phyloP scores from a whole-genome alignment of 2,329 filamentous ascomycete genomes.

The Exophiala sp. region DNA sequence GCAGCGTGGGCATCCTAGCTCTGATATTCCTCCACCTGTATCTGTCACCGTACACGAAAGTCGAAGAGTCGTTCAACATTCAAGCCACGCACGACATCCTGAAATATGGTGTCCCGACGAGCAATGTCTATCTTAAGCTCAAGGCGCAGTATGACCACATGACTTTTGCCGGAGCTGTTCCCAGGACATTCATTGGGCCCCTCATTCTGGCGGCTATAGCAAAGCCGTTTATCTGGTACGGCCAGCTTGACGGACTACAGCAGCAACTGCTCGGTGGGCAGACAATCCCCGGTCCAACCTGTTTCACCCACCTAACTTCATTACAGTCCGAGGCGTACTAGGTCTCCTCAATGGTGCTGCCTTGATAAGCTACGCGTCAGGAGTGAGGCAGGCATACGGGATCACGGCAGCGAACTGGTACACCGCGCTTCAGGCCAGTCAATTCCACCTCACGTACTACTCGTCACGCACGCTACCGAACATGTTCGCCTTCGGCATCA shows the following conservation, averaged over 20 bases:
- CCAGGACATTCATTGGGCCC: constrained; percentile 83
- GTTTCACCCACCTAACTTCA: not conserved
- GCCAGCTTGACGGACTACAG: constrained; percentile 52
- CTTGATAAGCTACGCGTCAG: constrained; percentile 63
- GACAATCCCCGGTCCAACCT: not conserved
- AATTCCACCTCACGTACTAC: constrained; percentile 94
- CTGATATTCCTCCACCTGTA: constrained; percentile 67
- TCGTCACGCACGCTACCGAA: constrained; percentile 88
- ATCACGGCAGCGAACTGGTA: constrained; percentile 71
- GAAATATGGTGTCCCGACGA: constrained; percentile 66
- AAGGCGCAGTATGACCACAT: constrained; percentile 78
- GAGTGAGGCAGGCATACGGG: constrained; percentile 67
- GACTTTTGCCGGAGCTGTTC: constrained; percentile 84
- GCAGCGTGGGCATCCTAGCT: constrained; percentile 46
- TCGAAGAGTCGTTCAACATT: constrained; percentile 97
- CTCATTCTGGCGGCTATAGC: constrained; percentile 70
- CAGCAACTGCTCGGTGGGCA: constrained; percentile 53
- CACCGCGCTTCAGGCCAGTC: constrained; percentile 69
- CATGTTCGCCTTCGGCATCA: constrained; percentile 89
- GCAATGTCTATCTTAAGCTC: constrained; percentile 53
- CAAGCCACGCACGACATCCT: constrained; percentile 91
- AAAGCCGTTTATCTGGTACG: constrained; percentile 60
- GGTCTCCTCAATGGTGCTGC: constrained; percentile 71
- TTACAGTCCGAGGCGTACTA: constrained; percentile 67
- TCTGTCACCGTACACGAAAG: constrained; percentile 85